Conservation (phyloP, 805 yeast genomes). For the Sungouiozyma ichnusensis region DNA sequence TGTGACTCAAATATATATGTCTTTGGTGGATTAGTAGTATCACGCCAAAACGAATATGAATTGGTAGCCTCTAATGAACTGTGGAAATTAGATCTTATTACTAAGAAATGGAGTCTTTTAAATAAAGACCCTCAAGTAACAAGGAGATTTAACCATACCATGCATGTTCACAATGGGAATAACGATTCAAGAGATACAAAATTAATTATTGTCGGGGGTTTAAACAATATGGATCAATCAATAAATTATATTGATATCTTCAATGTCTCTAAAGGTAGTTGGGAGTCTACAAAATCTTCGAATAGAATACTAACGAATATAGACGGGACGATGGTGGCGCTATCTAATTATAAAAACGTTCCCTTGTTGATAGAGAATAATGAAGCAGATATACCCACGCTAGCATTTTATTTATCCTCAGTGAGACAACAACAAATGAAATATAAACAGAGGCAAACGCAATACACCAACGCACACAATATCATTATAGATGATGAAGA, state of each 20-base stretch:
- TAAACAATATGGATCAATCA: conserved; percentile 25
- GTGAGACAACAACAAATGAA: background rate
- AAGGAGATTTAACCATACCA: conserved; percentile 43
- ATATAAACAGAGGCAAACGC: background rate
- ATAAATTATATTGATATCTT: conserved; percentile 23
- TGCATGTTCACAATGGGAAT: conserved; percentile 29
- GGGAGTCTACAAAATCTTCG: conserved; percentile 18
- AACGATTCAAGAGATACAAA: conserved; percentile 26
- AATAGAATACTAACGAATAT: conserved; percentile 15
- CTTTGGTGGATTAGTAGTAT: conserved; percentile 53
- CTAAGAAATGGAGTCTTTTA: conserved; percentile 44
- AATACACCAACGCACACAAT: background rate
- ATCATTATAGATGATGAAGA: background rate
- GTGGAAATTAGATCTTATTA: conserved; percentile 53
- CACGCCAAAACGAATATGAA: conserved; percentile 28
- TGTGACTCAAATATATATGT: conserved; percentile 42
- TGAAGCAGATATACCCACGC: conserved; percentile 18
- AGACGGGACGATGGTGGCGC: conserved; percentile 13
- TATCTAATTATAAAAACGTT: conserved; percentile 13
- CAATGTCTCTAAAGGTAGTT: conserved; percentile 20
- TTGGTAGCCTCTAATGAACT: conserved; percentile 48
- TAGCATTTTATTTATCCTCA: conserved; percentile 12
- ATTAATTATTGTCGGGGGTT: conserved; percentile 26
- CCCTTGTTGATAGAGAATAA: conserved; percentile 20
- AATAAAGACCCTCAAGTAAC: conserved; percentile 31